Conservation (phyloP, 805 yeast genomes). For the Pichia exigua region DNA sequence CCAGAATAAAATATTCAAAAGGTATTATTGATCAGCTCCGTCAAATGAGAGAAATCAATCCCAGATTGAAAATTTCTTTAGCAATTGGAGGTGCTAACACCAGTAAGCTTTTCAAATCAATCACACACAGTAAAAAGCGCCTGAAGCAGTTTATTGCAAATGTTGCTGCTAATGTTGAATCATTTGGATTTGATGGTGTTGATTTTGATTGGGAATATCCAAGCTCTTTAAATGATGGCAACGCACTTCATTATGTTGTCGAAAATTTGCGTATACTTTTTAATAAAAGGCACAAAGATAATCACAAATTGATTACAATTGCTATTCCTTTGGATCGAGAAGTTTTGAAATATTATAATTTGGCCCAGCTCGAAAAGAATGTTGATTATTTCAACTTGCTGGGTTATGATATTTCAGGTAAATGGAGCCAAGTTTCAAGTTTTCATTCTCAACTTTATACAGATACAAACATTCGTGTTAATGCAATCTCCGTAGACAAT, state of each 20-base stretch:
- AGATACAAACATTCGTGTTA: constrained; percentile 6
- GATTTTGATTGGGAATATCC: constrained; percentile 98
- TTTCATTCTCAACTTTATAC: constrained; percentile 64
- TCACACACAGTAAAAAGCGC: constrained; percentile 19
- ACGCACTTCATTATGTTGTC: constrained; percentile 37
- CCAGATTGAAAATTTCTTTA: constrained; percentile 47
- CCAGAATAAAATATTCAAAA: background rate
- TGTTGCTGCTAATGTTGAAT: constrained; percentile 37
- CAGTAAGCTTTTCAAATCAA: constrained; percentile 31
- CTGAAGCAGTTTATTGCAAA: constrained; percentile 43
- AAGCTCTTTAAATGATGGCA: constrained; percentile 33
- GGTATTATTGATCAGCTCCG: constrained; percentile 27
- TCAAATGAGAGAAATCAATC: constrained; percentile 20
- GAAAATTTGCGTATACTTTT: constrained; percentile 9
- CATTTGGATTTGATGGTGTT: constrained; percentile 76
- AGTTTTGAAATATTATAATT: constrained; percentile 34
- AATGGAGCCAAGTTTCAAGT: constrained; percentile 55
- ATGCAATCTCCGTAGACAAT: constrained; percentile 37
- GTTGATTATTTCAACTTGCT: constrained; percentile 75
- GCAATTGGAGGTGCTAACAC: constrained; percentile 80
- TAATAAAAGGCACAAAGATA: constrained; percentile 24
- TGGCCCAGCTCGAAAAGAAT: constrained; percentile 48
- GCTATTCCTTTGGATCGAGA: constrained; percentile 69
- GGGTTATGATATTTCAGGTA: constrained; percentile 85
- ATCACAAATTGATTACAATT: constrained; percentile 39